phyloP scores from a whole-genome alignment of 2,329 filamentous ascomycete genomes.

The Cytospora leucostoma region DNA sequence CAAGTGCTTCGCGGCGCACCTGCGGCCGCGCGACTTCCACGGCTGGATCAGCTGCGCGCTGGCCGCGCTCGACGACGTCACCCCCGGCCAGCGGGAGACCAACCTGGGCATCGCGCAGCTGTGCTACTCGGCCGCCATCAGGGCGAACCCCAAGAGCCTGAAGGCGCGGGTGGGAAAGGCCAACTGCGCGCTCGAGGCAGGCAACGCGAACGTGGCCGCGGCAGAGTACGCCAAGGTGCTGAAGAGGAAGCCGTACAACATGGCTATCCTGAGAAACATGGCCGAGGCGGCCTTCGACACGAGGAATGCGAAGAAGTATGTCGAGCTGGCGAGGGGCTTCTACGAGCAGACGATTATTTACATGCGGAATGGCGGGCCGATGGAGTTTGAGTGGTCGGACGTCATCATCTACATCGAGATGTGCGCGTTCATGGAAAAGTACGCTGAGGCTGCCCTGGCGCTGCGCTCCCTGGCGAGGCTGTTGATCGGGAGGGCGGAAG shows the following conservation, averaged over 20 bases:
- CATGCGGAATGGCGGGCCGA: constrained; percentile 38
- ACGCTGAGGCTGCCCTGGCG: constrained; percentile 65
- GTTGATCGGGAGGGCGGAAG: constrained; percentile 74
- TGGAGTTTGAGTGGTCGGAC: constrained; percentile 71
- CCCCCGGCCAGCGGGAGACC: constrained; percentile 49
- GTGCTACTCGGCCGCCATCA: constrained; percentile 61
- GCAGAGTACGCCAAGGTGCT: constrained; percentile 59
- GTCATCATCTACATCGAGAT: constrained; percentile 84
- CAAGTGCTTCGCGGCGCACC: constrained; percentile 62
- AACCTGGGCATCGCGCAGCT: constrained; percentile 57
- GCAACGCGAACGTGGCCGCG: constrained; percentile 55
- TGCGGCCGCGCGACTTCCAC: constrained; percentile 60
- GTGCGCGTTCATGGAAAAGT: constrained; percentile 64
- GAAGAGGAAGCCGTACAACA: constrained; percentile 54
- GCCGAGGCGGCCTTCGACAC: constrained; percentile 59
- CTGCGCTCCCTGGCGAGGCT: constrained; percentile 76
- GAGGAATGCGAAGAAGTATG: constrained; percentile 45
- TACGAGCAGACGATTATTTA: constrained; percentile 52
- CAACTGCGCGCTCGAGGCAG: constrained; percentile 57
- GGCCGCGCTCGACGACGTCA: constrained; percentile 52
- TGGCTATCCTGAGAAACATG: constrained; percentile 56
- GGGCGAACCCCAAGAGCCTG: constrained; percentile 58
- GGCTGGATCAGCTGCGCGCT: constrained; percentile 62
- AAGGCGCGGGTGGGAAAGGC: constrained; percentile 62
- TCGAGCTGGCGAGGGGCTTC: constrained; percentile 47